phyloP scores from a whole-genome alignment of 192 early-diverging fungal genomes.

The Coemansia sp. region DNA sequence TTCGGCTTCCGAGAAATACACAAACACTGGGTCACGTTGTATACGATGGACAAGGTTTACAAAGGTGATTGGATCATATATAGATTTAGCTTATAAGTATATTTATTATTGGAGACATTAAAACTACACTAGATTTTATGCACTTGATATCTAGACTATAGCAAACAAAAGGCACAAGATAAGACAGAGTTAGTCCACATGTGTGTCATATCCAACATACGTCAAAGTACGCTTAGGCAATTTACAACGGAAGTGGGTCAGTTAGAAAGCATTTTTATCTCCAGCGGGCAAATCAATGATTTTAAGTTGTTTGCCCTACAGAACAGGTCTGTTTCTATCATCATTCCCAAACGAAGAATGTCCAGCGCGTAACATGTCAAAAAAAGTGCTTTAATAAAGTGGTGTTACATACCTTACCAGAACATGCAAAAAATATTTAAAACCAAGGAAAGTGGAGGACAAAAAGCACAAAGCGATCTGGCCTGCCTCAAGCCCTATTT shows the following conservation, averaged over 20 bases:
- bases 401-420: constrained; percentile 16
- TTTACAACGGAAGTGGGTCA: constrained; percentile 19
- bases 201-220: not conserved
- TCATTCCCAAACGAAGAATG: constrained; percentile 19
- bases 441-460: not conserved
- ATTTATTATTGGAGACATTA: not conserved
- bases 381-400: not conserved
- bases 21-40: constrained; percentile 53
- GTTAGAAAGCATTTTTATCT: constrained; percentile 37
- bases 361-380: not conserved
- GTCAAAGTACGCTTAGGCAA: not conserved
- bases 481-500: not conserved
- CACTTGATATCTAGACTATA: not conserved
- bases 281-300: constrained; percentile 42
- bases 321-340: constrained; percentile 57
- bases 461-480: constrained; percentile 1
- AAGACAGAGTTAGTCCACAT: not conserved
- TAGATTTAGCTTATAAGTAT: no score
- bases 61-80: constrained; percentile 22
- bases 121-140: not conserved
- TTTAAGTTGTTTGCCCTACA: constrained; percentile 42
- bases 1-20: constrained; percentile 61
- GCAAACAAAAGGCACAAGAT: not conserved
- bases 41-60: constrained; percentile 69
- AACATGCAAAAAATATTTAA: not conserved